Conservation (phyloP, 1,284 basidiomycete genomes). For the Microbotryum lychnidis-dioicae region DNA sequence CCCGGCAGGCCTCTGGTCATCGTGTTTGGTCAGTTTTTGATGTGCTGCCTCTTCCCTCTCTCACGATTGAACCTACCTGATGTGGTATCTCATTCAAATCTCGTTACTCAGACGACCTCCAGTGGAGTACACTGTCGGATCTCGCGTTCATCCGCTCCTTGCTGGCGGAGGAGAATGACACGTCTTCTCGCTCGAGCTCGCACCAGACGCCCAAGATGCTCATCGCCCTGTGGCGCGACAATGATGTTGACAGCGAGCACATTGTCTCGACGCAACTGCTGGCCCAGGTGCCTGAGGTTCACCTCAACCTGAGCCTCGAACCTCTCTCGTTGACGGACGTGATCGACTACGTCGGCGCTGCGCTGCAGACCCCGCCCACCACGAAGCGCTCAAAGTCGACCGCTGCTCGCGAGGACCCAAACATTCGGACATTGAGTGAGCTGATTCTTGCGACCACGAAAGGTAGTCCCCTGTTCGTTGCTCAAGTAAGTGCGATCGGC, state of each 20-base stretch:
- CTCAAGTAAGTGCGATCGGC: constrained; percentile 7
- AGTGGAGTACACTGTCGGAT: constrained; percentile 23
- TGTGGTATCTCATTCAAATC: too few relatives aligned
- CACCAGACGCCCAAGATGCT: constrained; percentile 16
- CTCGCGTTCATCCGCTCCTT: constrained; percentile 25
- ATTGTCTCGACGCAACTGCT: constrained; percentile 20
- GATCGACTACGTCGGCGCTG: constrained; percentile 8
- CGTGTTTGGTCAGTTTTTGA: constrained; percentile 16
- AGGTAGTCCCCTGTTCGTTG: constrained; percentile 16
- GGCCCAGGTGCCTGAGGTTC: not conserved
- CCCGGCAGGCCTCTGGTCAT: constrained; percentile 23
- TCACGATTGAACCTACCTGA: too few relatives aligned
- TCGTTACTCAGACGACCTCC: constrained; percentile 16
- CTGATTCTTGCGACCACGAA: constrained; percentile 7
- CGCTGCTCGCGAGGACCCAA: not conserved
- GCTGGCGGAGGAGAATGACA: not conserved
- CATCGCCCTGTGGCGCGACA: constrained; percentile 23
- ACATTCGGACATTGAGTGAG: constrained; percentile 2
- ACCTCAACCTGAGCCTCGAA: constrained; percentile 13
- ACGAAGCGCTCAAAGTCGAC: too few relatives aligned
- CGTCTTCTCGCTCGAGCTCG: not conserved
- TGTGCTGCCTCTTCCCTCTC: too few relatives aligned
- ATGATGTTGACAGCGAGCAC: constrained; percentile 22
- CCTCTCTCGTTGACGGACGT: constrained; percentile 15
- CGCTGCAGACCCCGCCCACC: constrained; percentile 6